Percentiles rank a stretch among this genome's conserved stretches.
These are phyloP conservation scores for Cercospora sesami DNA, from an alignment of 2,329 filamentous ascomycete genomes.

Conservation along the genomic window DNA sequence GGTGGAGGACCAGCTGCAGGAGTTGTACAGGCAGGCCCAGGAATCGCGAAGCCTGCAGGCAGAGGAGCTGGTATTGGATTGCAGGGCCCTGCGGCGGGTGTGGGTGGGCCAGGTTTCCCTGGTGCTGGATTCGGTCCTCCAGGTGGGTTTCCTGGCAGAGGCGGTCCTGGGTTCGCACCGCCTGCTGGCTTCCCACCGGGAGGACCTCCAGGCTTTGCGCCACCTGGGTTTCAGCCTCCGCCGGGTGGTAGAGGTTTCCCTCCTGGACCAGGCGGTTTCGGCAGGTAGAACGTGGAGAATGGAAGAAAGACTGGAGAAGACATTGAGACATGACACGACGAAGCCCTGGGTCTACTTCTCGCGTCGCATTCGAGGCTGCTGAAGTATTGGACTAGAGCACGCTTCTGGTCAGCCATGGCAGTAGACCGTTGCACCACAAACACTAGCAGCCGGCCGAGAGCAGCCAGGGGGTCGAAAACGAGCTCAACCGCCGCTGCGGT, in stretches of 20 bases:
- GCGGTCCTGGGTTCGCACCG: slow-evolving; percentile 37
- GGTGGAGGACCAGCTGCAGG: slow-evolving; percentile 62
- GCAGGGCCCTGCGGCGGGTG: slow-evolving; percentile 83
- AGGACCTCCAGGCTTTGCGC: slow-evolving; percentile 30
- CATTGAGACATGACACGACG: not conserved
- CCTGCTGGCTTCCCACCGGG: slow-evolving; percentile 36
- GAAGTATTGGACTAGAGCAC: not conserved
- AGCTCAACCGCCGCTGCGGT: not conserved
- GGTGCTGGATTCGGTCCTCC: slow-evolving; percentile 46
- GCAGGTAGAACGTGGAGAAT: slow-evolving; percentile 28
- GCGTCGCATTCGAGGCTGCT: not conserved
- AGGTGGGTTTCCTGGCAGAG: slow-evolving; percentile 37
- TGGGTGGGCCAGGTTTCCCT: slow-evolving; percentile 73
- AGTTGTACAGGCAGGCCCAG: slow-evolving; percentile 77
- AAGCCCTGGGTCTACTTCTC: not conserved
- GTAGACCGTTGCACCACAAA: not conserved
- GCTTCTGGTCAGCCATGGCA: not conserved
- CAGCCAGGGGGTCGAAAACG: not conserved
- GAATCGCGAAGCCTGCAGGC: slow-evolving; percentile 87
- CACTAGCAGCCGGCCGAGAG: not conserved
- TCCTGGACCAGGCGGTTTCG: slow-evolving; percentile 35
- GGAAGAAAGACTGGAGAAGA: not conserved
- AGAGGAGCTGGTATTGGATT: slow-evolving; percentile 75
- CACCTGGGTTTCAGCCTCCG: slow-evolving; percentile 71
- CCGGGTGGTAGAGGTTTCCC: slow-evolving; percentile 38